Percentiles rank a stretch among this genome's conserved stretches.
Evolutionary conservation across 176 grass and related monocot genomes (phyloP).

Genomic region (Carex littledalei): DNA sequence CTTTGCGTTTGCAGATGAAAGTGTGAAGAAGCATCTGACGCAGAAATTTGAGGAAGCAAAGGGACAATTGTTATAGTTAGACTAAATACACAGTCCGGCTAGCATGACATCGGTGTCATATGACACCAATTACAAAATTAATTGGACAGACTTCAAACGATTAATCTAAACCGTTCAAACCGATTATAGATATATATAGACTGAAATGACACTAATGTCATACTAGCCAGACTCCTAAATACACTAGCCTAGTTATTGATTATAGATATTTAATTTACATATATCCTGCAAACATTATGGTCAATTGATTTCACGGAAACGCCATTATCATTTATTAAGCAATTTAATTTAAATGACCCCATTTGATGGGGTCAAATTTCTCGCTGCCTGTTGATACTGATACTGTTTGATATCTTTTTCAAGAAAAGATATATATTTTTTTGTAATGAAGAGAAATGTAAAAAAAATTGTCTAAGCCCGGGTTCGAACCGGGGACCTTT

Average conservation of each 20-base stretch:
- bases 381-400: background rate
- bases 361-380: background rate
- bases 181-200: too few species aligned
- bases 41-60: conserved; percentile 44
- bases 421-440: too few species aligned
- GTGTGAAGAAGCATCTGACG: conserved; percentile 52
- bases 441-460: too few species aligned
- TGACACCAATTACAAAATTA: too few species aligned
- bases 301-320: background rate
- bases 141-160: too few species aligned
- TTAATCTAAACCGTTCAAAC: too few species aligned
- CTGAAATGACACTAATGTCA: too few species aligned
- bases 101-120: too few species aligned
- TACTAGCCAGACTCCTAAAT: background rate
- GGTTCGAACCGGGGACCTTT: too few species aligned
- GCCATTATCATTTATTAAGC: background rate
- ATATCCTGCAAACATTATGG: background rate
- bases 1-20: conserved; percentile 49
- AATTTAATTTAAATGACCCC: background rate
- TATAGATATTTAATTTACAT: background rate
- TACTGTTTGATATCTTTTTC: background rate
- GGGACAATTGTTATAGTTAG: conserved; percentile 11
- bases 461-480: too few species aligned
- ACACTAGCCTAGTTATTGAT: background rate
- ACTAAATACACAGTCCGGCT: background rate